Base-by-base conservation (phyloP, 2,329 filamentous ascomycete genomes). In the Pseudopyricularia cyperi region DNA sequence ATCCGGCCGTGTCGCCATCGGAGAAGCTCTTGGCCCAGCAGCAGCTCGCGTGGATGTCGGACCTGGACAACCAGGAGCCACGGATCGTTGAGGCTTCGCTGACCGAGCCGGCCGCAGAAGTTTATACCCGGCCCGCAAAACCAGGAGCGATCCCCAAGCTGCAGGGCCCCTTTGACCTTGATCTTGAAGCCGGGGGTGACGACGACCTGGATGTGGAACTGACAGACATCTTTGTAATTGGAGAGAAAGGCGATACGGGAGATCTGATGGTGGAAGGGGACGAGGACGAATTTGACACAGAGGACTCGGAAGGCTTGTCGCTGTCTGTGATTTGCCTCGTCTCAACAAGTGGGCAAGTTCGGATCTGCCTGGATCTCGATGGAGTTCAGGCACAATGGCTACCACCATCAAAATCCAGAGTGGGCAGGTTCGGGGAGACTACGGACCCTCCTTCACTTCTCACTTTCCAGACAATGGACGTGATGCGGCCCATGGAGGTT, bases 311-410 rank as follows among this genome's bases (percentile, higher is more conserved):
- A 56, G 80, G 80, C 4, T 64, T 83, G 17, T 84, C 80, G 2
- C 65, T 83, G 26, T 70, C 76, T 4, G 67, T 83, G 32, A 61
- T 84, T 46, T 83, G 80, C 59, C 63, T 83, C 8, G 67, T 83
- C 2, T 79, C 79, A 1, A 77, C 74, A 3, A 81, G 76, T 57
- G 80, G 80, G 3, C 77, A 78, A 59, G 68, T 83, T 52, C 73
- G 78, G 44, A 68, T 84, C 35, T 83, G 79, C 57, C 68, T 84
- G 12, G 80, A 84, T 57, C 58, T 80, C 2, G 74, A 81, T 9
- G 79, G 79, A 1, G 72, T 83, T 15, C 75, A 83, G 61, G 80
- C 80, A n/a, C 76, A 82, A 60, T 84, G 80, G 80, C 66, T 84
- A 19, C 78, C 78, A 1, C 76, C 73, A 53, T 71, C 68, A 58